phyloP scores from a whole-genome alignment of 257 asterid genomes.

The Linderniella brevidens region DNA sequence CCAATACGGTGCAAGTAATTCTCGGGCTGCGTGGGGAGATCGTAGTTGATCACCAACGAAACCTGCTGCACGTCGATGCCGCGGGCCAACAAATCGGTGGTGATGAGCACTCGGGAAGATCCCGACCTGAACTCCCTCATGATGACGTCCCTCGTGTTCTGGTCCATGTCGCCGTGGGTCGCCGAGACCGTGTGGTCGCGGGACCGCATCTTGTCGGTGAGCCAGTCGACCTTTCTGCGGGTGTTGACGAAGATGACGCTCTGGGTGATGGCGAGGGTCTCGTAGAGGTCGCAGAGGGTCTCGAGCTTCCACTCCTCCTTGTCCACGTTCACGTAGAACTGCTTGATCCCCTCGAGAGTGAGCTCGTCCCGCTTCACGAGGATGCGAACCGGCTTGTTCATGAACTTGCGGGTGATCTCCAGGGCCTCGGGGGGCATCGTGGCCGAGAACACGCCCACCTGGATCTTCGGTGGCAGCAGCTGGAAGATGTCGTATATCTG shows the following conservation, averaged over 20 bases:
- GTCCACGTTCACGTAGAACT: slow-evolving; percentile 29
- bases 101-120: slow-evolving; percentile 43
- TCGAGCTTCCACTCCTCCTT: slow-evolving; percentile 42
- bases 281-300: slow-evolving; percentile 38
- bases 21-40: slow-evolving; percentile 52
- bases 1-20: slow-evolving; percentile 53
- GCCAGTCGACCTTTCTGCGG: slow-evolving; percentile 53
- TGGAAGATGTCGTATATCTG: slow-evolving; percentile 41
- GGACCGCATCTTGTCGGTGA: slow-evolving; percentile 37
- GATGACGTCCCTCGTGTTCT: slow-evolving; percentile 40
- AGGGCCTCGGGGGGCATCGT: slow-evolving; percentile 52
- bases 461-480: slow-evolving; percentile 46
- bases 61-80: slow-evolving; percentile 57
- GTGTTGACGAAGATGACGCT: slow-evolving; percentile 54
- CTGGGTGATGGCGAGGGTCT: slow-evolving; percentile 37
- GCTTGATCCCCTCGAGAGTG: slow-evolving; percentile 41
- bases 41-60: slow-evolving; percentile 39
- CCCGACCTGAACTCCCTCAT: slow-evolving; percentile 54
- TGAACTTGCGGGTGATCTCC: slow-evolving; percentile 46
- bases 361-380: slow-evolving; percentile 49
- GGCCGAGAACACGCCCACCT: slow-evolving; percentile 47
- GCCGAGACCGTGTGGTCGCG: slow-evolving; percentile 43
- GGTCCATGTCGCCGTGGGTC: slow-evolving; percentile 53
- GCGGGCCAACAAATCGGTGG: slow-evolving; percentile 49
- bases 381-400: slow-evolving; percentile 47